Evolutionary conservation across 2,329 filamentous ascomycete genomes (phyloP), one percentile per base, ranked within the genome.

Genomic region (Trichophyton benhamiae): DNA sequence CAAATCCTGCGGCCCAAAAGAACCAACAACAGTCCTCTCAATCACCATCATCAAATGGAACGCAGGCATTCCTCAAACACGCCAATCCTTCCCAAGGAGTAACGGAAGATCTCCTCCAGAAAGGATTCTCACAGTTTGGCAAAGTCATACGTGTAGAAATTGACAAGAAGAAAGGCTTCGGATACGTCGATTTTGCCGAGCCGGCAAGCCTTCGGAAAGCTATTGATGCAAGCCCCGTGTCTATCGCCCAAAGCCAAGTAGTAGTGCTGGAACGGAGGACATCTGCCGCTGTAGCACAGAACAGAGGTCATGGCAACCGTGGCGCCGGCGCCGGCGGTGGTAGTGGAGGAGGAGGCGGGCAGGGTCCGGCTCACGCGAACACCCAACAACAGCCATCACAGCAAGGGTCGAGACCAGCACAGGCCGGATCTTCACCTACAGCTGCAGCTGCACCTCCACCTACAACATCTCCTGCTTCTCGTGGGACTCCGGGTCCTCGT

Each of bases 81-180:
- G 87, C 87, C 59, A 96, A 95, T 70, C 84, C 89, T 9, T 94
- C 91, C 0, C 92, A 96, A 71, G 92, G 92, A 13, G 88, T 96
- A 55, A 96, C 90, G 0, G 92, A 96, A 70, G 77, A 86, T 0
- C 75, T 91, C 0, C 83, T 97, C 1, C 85, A 87, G 67, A 82
- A 87, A 66, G 85, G 88, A 0, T 84, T 97, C 70, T 81, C 85
- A 52, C 74, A 77, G 0, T 95, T 90, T 67, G 92, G 92, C 1
- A 73, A 82, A 0, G 83, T 96, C 53, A 83, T 83, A 0, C 87
- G 84, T 66, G 89, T 96, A 17, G 92, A 96, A 68, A 92, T 97
- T 60, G 92, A 97, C 71, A 91, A 91, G 73, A 88, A 91, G 69
- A 96, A 96, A 73, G 91, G 91, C 0, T 95, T 96, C 68, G 92